Evolutionary conservation across 495 filamentous ascomycete species (phyloP), one percentile per base, ranked within the genome.

Genomic region (Podospora comata): DNA sequence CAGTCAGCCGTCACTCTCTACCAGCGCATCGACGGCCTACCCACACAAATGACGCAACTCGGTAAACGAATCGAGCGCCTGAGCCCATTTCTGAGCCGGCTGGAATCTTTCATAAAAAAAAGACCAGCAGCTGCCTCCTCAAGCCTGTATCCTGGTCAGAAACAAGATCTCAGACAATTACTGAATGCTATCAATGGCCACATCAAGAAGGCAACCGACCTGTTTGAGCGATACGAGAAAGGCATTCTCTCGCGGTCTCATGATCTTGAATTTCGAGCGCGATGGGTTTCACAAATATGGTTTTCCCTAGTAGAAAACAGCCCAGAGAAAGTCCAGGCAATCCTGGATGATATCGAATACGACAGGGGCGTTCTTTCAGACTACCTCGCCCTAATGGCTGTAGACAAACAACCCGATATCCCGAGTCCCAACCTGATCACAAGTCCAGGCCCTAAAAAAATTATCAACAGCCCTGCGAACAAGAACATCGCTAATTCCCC

Each of bases 181-280:
- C 66, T 76, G 0, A 44, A 26, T 11, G 64, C 54, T 69, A 73
- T 74, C 26, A 64, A 71, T 19, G 56, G 20, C 20, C 65, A 74
- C 57, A 66, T 65, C 18, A 67, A 30, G 1, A 71, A 69, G 55
- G 72, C 71, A 9, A 56, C 74, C 39, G 72, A 76, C 23, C 65
- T 76, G 28, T 74, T 76, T 32, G 70, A 76, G 19, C 71, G 73
- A 44, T 73, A 73, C 65, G 62, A 75, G 39, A 67, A 70, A 60
- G 71, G 71, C 39, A 73, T 75, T 34, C 16, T 75, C 16, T 75
- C 73, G 2, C 71, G 70, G 4, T 63, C 48, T 13, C 68, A 64
- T 44, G 63, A 71, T 20, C 48, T 75, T 2, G 30, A 63, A 20
- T 72, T 75, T 32, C 71, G 71, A 27, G 7, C 53, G 26, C 32